These are phyloP conservation scores for Claviceps arundinis DNA, from an alignment of 2,329 filamentous ascomycete species.

Conservation along the genomic window DNA sequence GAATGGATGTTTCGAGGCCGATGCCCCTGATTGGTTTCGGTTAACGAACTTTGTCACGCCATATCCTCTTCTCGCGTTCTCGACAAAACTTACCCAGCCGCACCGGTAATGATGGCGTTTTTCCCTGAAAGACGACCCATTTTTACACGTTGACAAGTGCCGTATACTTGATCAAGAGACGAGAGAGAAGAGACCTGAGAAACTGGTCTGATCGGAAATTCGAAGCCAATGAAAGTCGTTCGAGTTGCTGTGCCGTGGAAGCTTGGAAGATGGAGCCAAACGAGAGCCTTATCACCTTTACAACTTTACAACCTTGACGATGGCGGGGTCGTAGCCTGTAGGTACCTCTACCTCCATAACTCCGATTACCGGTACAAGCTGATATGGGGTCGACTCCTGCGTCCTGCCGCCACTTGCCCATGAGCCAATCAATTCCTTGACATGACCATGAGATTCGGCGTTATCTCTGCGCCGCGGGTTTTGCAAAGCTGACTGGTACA, in stretches of 20 bases:
- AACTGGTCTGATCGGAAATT: background rate
- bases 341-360: too few species aligned
- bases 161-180: background rate
- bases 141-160: background rate
- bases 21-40: conserved; percentile 51
- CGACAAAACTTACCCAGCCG: conserved; percentile 51
- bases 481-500: too few species aligned
- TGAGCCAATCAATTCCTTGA: too few species aligned
- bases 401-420: too few species aligned
- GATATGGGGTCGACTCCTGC: too few species aligned
- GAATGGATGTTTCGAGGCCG: conserved; percentile 79
- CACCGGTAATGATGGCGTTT: conserved; percentile 66
- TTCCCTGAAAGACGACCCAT: conserved; percentile 44
- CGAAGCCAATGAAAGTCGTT: background rate
- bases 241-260: background rate
- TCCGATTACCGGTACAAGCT: too few species aligned
- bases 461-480: too few species aligned
- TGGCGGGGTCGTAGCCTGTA: background rate
- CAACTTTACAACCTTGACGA: background rate
- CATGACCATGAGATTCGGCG: too few species aligned
- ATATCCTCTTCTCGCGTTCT: background rate
- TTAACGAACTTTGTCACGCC: background rate
- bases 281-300: background rate
- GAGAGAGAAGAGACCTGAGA: background rate
- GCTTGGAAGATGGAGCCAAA: background rate